A percentile compares a stretch with the other conserved stretches of the same genome.
Evolutionary conservation across 2,329 filamentous ascomycete species (phyloP).

Genomic region (Zalaria obscura): DNA sequence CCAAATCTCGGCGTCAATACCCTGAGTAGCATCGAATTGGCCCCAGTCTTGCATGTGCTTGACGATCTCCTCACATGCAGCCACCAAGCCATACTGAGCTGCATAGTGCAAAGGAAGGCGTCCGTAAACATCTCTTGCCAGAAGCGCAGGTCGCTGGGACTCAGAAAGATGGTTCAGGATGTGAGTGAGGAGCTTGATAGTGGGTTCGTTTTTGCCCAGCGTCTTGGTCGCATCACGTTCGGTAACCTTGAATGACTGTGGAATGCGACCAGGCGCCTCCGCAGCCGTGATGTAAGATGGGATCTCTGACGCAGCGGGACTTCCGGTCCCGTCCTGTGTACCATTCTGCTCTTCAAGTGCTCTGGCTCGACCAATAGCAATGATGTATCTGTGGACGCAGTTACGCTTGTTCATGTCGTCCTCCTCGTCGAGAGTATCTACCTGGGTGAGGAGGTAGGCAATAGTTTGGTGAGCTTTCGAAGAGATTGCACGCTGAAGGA

Average conservation of each 20-base stretch:
- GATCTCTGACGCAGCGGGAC: slow-evolving; percentile 15
- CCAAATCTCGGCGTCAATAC: slow-evolving; percentile 79
- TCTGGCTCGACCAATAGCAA: slow-evolving; percentile 71
- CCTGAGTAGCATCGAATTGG: slow-evolving; percentile 69
- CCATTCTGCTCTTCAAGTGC: slow-evolving; percentile 27
- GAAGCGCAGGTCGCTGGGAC: slow-evolving; percentile 53
- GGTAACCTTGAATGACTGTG: slow-evolving; percentile 47
- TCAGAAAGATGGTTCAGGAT: slow-evolving; percentile 54
- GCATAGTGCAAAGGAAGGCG: slow-evolving; percentile 84
- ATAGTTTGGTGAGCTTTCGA: slow-evolving; percentile 56
- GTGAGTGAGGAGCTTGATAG: slow-evolving; percentile 51
- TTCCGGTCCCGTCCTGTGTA: slow-evolving; percentile 2
- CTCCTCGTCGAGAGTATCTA: slow-evolving; percentile 64
- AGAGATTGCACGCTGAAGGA: slow-evolving; percentile 65
- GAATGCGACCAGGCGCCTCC: slow-evolving; percentile 48
- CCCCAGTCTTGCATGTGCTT: slow-evolving; percentile 79
- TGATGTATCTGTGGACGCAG: slow-evolving; percentile 82
- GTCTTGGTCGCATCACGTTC: slow-evolving; percentile 47
- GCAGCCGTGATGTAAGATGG: slow-evolving; percentile 67
- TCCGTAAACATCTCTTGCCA: slow-evolving; percentile 61
- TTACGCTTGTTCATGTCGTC: slow-evolving; percentile 93
- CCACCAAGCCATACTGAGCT: slow-evolving; percentile 84
- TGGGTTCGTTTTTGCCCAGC: slow-evolving; percentile 55
- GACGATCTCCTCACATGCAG: slow-evolving; percentile 80
- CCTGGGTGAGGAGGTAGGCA: slow-evolving; percentile 50